phyloP scores from a whole-genome alignment of 192 early-diverging fungal species.

The Cetraspora pellucida region DNA sequence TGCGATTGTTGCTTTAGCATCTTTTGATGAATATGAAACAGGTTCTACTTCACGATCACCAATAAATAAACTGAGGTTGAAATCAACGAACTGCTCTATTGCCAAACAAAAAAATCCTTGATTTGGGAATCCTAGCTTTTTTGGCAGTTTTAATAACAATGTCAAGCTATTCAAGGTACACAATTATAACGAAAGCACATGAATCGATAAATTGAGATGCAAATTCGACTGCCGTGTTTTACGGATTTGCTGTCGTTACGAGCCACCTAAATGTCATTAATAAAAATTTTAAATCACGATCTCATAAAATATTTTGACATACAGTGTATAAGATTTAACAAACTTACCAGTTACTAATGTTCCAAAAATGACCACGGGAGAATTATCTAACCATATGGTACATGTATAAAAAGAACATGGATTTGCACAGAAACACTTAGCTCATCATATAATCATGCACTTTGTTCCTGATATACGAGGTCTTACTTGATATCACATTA shows the following conservation, averaged over 20 bases:
- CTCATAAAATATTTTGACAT: too few species aligned
- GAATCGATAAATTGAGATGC: constrained; percentile 72
- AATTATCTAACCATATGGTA: too few species aligned
- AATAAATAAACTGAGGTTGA: constrained; percentile 41
- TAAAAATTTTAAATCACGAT: neutral
- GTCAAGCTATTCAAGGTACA: constrained; percentile 38
- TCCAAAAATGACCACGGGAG: too few species aligned
- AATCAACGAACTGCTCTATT: constrained; percentile 42
- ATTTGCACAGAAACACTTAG: too few species aligned
- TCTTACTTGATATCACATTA: too few species aligned
- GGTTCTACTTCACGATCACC: constrained; percentile 32
- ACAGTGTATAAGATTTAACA: too few species aligned
- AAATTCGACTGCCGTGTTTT: constrained; percentile 78
- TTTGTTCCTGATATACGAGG: too few species aligned
- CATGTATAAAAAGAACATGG: too few species aligned
- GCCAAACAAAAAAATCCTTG: constrained; percentile 50
- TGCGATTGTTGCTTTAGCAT: constrained; percentile 43
- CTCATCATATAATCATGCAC: too few species aligned
- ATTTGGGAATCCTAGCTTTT: constrained; percentile 35
- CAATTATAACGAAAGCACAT: constrained; percentile 68
- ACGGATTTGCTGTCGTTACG: constrained; percentile 80
- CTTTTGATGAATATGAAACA: constrained; percentile 30
- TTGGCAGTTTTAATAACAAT: constrained; percentile 44
- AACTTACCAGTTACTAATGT: too few species aligned
- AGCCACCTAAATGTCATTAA: constrained; percentile 54